Conservation (phyloP, 2,329 filamentous ascomycete genomes). For the Beauveria rudraprayagi region DNA sequence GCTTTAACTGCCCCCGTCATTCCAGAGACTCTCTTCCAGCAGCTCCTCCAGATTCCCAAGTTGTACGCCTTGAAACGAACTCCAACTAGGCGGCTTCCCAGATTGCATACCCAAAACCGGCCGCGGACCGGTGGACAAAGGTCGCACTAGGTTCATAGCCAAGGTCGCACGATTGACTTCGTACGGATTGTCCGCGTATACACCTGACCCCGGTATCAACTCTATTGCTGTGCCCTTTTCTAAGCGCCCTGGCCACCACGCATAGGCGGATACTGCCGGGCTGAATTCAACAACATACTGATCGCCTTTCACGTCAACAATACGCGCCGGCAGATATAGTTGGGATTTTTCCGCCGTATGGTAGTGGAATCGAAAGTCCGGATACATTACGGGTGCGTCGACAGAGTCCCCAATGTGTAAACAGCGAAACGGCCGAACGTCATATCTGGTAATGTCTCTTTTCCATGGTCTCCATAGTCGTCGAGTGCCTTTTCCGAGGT, state of each 20-base stretch:
- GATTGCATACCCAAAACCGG: background rate
- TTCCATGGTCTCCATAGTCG: constrained; percentile 10
- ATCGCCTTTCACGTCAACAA: background rate
- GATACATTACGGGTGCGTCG: background rate
- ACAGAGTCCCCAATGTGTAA: constrained; percentile 10
- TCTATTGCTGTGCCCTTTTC: background rate
- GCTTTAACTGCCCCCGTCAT: background rate
- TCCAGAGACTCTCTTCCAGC: constrained; percentile 12
- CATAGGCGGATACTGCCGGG: background rate
- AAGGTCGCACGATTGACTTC: background rate
- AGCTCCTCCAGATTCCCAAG: constrained; percentile 11
- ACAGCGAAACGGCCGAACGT: constrained; percentile 12
- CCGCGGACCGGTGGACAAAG: background rate
- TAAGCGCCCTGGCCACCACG: background rate
- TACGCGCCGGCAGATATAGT: background rate
- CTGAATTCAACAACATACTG: background rate
- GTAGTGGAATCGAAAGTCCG: constrained; percentile 7
- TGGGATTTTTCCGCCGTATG: background rate
- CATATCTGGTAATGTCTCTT: constrained; percentile 9
- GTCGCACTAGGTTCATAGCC: background rate
- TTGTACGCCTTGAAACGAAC: constrained; percentile 9
- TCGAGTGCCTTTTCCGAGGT: constrained; percentile 9
- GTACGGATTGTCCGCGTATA: background rate
- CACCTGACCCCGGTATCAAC: background rate
- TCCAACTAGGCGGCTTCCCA: background rate